Conservation (phyloP, 2,329 filamentous ascomycete genomes). For the Teratosphaeria destructans region DNA sequence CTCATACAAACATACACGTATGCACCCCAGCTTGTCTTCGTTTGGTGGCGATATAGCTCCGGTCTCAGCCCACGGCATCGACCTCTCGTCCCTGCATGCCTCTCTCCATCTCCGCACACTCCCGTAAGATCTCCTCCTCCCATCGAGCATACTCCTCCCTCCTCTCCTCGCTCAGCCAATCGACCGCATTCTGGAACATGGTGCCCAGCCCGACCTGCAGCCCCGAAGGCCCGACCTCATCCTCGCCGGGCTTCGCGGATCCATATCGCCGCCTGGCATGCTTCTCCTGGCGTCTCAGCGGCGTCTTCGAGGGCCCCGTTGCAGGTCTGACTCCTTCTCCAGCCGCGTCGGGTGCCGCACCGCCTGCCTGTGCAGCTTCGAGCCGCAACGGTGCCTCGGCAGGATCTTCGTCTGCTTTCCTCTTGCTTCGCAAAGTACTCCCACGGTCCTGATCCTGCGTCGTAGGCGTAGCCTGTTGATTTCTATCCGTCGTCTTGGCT, state of each 20-base stretch:
- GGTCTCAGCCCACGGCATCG: not conserved
- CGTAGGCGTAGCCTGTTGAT: not conserved
- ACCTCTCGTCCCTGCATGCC: not conserved
- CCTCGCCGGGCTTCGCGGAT: constrained; percentile 1
- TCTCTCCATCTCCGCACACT: constrained; percentile 29
- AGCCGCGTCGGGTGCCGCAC: constrained; percentile 37
- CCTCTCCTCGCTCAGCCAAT: constrained; percentile 57
- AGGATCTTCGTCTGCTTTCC: not conserved
- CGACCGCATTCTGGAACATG: constrained; percentile 67
- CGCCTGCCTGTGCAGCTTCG: not conserved
- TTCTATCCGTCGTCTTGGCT: not conserved
- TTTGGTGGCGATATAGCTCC: not conserved
- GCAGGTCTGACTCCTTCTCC: constrained; percentile 13
- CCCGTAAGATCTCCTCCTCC: constrained; percentile 47
- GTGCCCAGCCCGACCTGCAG: constrained; percentile 43
- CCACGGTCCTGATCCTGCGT: not conserved
- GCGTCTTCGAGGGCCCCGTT: constrained; percentile 20
- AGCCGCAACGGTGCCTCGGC: not conserved
- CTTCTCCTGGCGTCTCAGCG: constrained; percentile 26
- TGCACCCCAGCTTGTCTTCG: not conserved
- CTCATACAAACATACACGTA: not conserved
- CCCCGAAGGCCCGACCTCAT: constrained; percentile 19
- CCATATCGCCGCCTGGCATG: constrained; percentile 8
- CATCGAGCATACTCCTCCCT: constrained; percentile 52
- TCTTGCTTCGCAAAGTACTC: not conserved